Conservation (phyloP, 768 basidiomycete species). For the Tylopilus subfusipes region DNA sequence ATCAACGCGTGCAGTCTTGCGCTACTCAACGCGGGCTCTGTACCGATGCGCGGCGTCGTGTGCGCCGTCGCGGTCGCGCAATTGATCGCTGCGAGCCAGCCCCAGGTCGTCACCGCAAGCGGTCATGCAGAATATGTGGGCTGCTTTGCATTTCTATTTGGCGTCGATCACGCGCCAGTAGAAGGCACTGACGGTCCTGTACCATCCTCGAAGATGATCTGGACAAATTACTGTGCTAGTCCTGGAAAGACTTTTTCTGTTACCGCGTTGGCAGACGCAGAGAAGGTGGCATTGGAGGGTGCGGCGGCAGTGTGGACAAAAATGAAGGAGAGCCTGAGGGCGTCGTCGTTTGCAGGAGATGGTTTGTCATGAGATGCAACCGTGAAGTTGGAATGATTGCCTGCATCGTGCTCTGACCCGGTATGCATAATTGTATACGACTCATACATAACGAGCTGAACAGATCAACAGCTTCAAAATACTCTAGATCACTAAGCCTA, state of each 20-base stretch:
- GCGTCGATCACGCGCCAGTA: slow-evolving; percentile 1
- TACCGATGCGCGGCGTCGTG: slow-evolving; percentile 73
- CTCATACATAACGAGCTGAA: neutral
- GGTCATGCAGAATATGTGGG: slow-evolving; percentile 44
- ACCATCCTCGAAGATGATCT: slow-evolving; percentile 29
- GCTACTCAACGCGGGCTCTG: slow-evolving; percentile 62
- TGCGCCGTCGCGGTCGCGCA: slow-evolving; percentile 62
- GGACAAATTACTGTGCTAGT: slow-evolving; percentile 21
- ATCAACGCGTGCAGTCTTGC: slow-evolving; percentile 72
- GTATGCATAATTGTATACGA: neutral
- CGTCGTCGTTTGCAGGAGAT: slow-evolving; percentile 20
- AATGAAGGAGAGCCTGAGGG: slow-evolving; percentile 43
- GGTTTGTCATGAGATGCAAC: slow-evolving; percentile 31
- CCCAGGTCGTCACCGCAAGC: slow-evolving; percentile 46
- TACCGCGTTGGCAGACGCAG: slow-evolving; percentile 41
- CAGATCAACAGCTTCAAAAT: neutral
- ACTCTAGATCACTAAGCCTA: no score
- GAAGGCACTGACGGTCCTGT: neutral
- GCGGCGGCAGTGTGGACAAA: slow-evolving; percentile 45
- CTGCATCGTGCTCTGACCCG: no score
- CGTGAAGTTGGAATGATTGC: no score
- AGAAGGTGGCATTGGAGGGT: slow-evolving; percentile 45
- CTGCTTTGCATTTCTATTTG: slow-evolving; percentile 67
- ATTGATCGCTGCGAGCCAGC: slow-evolving; percentile 5
- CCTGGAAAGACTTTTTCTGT: slow-evolving; percentile 35